phyloP scores from a whole-genome alignment of 768 basidiomycete species.

The Amanita rubescens region DNA sequence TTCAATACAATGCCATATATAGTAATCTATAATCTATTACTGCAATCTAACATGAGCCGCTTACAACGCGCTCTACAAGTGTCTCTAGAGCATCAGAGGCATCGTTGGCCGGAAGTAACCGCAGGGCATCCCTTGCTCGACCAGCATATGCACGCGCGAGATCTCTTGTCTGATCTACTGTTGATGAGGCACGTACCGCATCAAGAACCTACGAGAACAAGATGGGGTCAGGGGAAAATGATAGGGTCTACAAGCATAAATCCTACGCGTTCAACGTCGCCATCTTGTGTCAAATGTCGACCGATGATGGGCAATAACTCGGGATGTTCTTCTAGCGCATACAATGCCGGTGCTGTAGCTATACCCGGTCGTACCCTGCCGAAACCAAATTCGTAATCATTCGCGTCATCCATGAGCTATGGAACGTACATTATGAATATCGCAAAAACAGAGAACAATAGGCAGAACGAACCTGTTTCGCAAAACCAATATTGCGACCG shows the following conservation, averaged over 20 bases:
- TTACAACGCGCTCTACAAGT: constrained; percentile 61
- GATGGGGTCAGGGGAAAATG: neutral
- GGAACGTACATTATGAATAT: constrained; percentile 5
- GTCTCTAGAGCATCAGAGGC: constrained; percentile 69
- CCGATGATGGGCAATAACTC: constrained; percentile 70
- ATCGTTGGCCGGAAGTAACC: constrained; percentile 71
- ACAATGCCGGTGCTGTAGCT: constrained; percentile 79
- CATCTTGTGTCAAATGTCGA: constrained; percentile 67
- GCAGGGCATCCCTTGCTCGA: constrained; percentile 66
- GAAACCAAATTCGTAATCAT: constrained; percentile 54
- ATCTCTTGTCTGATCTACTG: constrained; percentile 68
- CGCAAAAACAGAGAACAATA: neutral
- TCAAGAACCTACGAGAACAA: constrained; percentile 47
- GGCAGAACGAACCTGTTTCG: constrained; percentile 36
- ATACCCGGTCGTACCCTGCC: constrained; percentile 23
- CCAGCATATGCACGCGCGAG: constrained; percentile 72
- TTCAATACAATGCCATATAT: neutral
- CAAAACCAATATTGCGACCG: constrained; percentile 84
- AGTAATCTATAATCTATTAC: neutral
- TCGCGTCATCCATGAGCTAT: constrained; percentile 80
- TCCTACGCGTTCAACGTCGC: constrained; percentile 75
- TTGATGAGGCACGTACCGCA: constrained; percentile 61
- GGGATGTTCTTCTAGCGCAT: constrained; percentile 80
- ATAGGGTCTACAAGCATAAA: neutral
- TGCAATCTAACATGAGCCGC: constrained; percentile 40